A percentile compares a stretch with the other conserved stretches of the same genome.
These are phyloP conservation scores for Acephala macrosclerotiorum DNA, from an alignment of 2,329 filamentous ascomycete species.

Conservation along the genomic window DNA sequence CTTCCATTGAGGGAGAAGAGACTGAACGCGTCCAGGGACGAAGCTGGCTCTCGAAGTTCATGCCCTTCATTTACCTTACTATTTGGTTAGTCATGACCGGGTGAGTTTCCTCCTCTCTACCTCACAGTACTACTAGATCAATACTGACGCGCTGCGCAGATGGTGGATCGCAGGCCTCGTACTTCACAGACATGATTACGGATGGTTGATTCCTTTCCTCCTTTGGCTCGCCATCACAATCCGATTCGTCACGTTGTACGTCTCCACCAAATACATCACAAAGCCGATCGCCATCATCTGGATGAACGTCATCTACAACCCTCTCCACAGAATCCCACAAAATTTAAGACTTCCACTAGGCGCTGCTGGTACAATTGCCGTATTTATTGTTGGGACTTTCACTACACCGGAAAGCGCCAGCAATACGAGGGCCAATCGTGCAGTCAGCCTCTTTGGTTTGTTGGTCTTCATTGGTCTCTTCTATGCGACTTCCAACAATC, in stretches of 20 bases:
- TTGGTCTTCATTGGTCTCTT: conserved; percentile 72
- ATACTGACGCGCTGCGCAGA: conserved; percentile 24
- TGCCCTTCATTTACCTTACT: conserved; percentile 8
- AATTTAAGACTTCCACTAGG: conserved; percentile 69
- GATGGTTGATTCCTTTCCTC: conserved; percentile 87
- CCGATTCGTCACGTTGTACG: conserved; percentile 76
- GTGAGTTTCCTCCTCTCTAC: conserved; percentile 7
- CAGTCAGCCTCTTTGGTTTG: conserved; percentile 81
- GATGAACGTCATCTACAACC: conserved; percentile 66
- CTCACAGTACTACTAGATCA: conserved; percentile 10
- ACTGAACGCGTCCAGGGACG: background rate
- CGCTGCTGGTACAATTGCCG: conserved; percentile 68
- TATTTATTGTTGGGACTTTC: conserved; percentile 82
- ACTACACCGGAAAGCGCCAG: conserved; percentile 73
- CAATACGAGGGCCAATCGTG: conserved; percentile 83
- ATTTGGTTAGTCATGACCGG: conserved; percentile 26
- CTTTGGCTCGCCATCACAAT: conserved; percentile 78
- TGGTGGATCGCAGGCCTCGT: conserved; percentile 70
- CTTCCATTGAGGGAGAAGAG: conserved; percentile 16
- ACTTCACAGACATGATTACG: conserved; percentile 73
- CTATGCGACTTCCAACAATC: conserved; percentile 75
- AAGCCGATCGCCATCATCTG: conserved; percentile 72
- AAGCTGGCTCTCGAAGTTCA: background rate
- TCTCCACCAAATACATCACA: conserved; percentile 72
- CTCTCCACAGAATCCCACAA: conserved; percentile 70